Evolutionary conservation across 1,284 basidiomycete genomes (phyloP).

Genomic region (Vanrija humicola): DNA sequence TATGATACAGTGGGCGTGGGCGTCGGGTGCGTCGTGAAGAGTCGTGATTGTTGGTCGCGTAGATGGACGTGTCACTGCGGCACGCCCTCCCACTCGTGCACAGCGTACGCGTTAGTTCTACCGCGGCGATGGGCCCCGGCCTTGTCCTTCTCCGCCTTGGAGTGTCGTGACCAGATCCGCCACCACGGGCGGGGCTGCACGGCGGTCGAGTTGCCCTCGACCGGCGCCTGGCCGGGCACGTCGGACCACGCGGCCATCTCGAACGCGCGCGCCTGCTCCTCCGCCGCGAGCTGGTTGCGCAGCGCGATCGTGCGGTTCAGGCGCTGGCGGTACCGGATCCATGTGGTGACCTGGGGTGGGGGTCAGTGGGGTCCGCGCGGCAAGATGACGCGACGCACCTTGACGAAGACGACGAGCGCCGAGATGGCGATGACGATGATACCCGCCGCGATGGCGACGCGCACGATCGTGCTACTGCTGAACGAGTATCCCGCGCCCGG

Average conservation of each 20-base stretch:
- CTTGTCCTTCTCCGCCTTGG: constrained; percentile 22
- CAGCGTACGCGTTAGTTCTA: constrained; percentile 41
- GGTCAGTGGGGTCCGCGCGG: neutral
- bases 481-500: constrained; percentile 24
- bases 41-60: no score
- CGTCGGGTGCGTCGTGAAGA: neutral
- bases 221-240: constrained; percentile 33
- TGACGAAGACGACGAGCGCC: constrained; percentile 36
- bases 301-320: constrained; percentile 30
- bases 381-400: constrained; percentile 23
- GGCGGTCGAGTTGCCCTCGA: constrained; percentile 4
- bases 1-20: neutral
- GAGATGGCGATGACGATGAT: constrained; percentile 39
- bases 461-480: constrained; percentile 37
- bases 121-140: constrained; percentile 14
- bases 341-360: constrained; percentile 31
- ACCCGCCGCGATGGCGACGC: constrained; percentile 40
- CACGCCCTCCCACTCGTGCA: constrained; percentile 46
- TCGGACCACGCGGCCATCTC: constrained; percentile 46
- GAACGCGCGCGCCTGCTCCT: constrained; percentile 39
- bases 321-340: constrained; percentile 36
- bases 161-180: constrained; percentile 1
- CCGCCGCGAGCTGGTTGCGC: constrained; percentile 21
- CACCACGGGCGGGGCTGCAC: constrained; percentile 9
- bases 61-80: constrained; percentile 10